A percentile compares a stretch with the other conserved stretches of the same genome.
Evolutionary conservation across 2,329 filamentous ascomycete species (phyloP).

Genomic region (Arachnomyces sp.): DNA sequence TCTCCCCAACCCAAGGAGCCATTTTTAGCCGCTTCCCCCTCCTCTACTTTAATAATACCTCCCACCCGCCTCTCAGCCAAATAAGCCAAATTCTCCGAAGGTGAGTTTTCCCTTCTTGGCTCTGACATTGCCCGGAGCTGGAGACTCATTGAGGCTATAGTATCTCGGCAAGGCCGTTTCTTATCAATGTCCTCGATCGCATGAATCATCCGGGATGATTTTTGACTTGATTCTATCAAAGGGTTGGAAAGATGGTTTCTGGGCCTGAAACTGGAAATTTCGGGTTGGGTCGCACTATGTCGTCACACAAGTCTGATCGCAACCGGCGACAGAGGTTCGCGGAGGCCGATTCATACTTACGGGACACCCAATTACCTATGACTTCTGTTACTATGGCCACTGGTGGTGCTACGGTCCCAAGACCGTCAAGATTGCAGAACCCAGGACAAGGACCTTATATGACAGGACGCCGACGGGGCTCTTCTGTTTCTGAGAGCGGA

Average conservation of each 20-base stretch:
- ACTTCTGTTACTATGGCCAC: constrained; percentile 15
- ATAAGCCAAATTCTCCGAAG: too few species aligned
- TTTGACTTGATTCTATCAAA: constrained; percentile 16
- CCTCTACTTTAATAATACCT: too few species aligned
- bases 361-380: constrained; percentile 19
- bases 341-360: constrained; percentile 17
- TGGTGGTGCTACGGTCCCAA: constrained; percentile 12
- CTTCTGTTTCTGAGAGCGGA: constrained; percentile 24
- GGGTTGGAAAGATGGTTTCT: constrained; percentile 20
- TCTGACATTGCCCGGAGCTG: constrained; percentile 3
- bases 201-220: constrained; percentile 24
- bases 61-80: too few species aligned
- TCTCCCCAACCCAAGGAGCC: too few species aligned
- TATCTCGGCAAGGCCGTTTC: too few species aligned
- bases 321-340: constrained; percentile 23
- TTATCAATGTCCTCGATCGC: constrained; percentile 1
- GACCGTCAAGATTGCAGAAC: constrained; percentile 21
- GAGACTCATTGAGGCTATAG: too few species aligned
- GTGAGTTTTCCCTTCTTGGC: background rate
- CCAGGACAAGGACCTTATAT: constrained; percentile 17
- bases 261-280: constrained; percentile 20
- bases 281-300: constrained; percentile 26
- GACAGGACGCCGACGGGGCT: constrained; percentile 18
- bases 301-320: constrained; percentile 26
- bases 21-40: too few species aligned